Base-by-base conservation (phyloP, 2,329 filamentous ascomycete species). In the Drechmeria coniospora region DNA sequence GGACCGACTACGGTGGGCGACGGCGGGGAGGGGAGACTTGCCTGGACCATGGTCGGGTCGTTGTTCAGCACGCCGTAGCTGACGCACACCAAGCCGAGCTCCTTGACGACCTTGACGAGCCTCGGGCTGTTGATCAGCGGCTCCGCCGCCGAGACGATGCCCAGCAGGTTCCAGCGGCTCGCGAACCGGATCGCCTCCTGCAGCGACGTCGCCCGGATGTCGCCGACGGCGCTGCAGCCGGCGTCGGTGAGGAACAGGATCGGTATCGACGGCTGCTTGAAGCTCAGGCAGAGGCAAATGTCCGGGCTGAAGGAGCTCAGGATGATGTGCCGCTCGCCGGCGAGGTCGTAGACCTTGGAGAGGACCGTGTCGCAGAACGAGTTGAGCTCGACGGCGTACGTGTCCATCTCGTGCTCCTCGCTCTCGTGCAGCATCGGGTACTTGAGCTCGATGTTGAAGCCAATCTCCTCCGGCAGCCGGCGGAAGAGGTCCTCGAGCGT, bases 391-490 rank as follows among this genome's bases (percentile, higher is more conserved):
- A 95, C 81, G 1, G 83, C 86, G 46, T 93, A 93, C 3, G 81
- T 80, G 49, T 94, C 87, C 84, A 95, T 94, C 41, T 92, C 83
- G 39, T 94, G 80, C 50, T 92, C 81, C 51, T 94, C 83, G 32
- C 74, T 82, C 61, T 98, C 92, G 49, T 87, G 79, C 23, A 98
- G 70, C 86, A 95, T 95, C 5, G 90, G 90, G 49, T 98, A 98
- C 56, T 98, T 95, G 68, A 98, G 80, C 59, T 98, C 90, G 41
- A 98, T 92, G 54, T 98, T 95, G 66, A 98, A 98, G 10, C 90
- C 86, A 14, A 92, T 79, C 10, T 71, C 65, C 36, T 79, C 68
- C 0, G 84, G 83, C 0, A 98, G 59, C 46, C 86, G 77, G 43
- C 71, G 69, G 57, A 98, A 94, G 49, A 95, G 74, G 36, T 94